phyloP scores from a whole-genome alignment of 345 rosid species.

The Salix brachista region DNA sequence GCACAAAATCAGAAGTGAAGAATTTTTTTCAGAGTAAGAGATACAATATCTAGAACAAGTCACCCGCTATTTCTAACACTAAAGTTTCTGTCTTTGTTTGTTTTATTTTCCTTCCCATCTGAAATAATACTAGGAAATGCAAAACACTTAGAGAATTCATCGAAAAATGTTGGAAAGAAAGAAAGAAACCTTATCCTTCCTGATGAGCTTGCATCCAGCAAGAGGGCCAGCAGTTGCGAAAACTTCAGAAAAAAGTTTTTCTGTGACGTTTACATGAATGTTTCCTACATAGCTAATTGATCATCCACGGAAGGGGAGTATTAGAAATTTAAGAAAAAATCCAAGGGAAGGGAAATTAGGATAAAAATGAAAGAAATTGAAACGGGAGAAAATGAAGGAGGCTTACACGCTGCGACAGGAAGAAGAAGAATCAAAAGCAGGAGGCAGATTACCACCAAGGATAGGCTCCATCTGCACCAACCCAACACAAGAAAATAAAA shows the following conservation, averaged over 20 bases:
- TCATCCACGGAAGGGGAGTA: constrained; percentile 17
- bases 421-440: constrained; percentile 98
- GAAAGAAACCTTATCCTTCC: constrained; percentile 78
- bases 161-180: not conserved
- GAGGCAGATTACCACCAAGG: constrained; percentile 98
- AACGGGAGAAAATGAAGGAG: constrained; percentile 14
- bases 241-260: constrained; percentile 88
- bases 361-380: constrained; percentile 1
- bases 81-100: not conserved
- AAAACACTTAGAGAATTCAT: not conserved
- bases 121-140: not conserved
- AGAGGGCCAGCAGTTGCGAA: constrained; percentile 92
- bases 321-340: constrained; percentile 25
- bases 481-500: too few species aligned
- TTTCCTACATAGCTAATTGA: constrained; percentile 80
- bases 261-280: constrained; percentile 85
- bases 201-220: constrained; percentile 84
- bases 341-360: not conserved
- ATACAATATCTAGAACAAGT: not conserved
- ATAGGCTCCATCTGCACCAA: constrained; percentile 80
- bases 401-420: constrained; percentile 99
- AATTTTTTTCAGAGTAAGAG: not conserved
- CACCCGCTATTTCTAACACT: not conserved
- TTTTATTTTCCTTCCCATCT: not conserved
- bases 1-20: constrained; percentile 1